Conservation (phyloP, 805 yeast species). For the Millerago galiae region DNA sequence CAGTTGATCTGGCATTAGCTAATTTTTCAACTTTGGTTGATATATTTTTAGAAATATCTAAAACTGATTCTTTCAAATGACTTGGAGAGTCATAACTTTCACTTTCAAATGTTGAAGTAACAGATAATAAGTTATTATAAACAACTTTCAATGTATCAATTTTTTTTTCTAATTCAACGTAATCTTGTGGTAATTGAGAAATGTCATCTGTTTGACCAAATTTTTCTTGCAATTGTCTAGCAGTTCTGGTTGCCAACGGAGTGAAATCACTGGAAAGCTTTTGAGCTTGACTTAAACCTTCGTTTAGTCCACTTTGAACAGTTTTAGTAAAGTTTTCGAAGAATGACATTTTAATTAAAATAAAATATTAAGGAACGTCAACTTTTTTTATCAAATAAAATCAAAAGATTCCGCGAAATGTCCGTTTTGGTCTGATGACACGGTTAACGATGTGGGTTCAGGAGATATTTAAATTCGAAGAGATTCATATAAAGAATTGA, state of each 20-base stretch:
- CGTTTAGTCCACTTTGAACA: slow-evolving; percentile 21
- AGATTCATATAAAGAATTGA: too few species aligned
- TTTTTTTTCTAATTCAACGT: slow-evolving; percentile 58
- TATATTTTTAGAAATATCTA: slow-evolving; percentile 62
- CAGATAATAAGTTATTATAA: slow-evolving; percentile 49
- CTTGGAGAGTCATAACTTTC: slow-evolving; percentile 84
- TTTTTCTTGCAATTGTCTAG: slow-evolving; percentile 53
- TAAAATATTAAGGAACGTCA: too few species aligned
- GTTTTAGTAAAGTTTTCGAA: slow-evolving; percentile 21
- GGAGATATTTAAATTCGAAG: too few species aligned
- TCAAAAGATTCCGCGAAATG: too few species aligned
- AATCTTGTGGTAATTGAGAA: slow-evolving; percentile 69
- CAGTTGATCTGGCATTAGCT: slow-evolving; percentile 65
- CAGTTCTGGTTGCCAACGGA: slow-evolving; percentile 55
- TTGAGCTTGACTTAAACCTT: slow-evolving; percentile 32
- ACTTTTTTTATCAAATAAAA: too few species aligned
- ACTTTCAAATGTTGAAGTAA: slow-evolving; percentile 53
- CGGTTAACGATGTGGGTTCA: too few species aligned
- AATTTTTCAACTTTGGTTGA: slow-evolving; percentile 58
- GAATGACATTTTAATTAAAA: slow-evolving; percentile 18
- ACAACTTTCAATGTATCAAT: slow-evolving; percentile 68
- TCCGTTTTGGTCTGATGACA: too few species aligned
- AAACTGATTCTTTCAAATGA: slow-evolving; percentile 64
- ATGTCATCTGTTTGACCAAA: slow-evolving; percentile 61
- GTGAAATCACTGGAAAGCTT: slow-evolving; percentile 37